Percentiles rank a stretch among this genome's conserved stretches.
Conservation (phyloP, 495 filamentous ascomycete species). For the Aspergillus sparsus region DNA sequence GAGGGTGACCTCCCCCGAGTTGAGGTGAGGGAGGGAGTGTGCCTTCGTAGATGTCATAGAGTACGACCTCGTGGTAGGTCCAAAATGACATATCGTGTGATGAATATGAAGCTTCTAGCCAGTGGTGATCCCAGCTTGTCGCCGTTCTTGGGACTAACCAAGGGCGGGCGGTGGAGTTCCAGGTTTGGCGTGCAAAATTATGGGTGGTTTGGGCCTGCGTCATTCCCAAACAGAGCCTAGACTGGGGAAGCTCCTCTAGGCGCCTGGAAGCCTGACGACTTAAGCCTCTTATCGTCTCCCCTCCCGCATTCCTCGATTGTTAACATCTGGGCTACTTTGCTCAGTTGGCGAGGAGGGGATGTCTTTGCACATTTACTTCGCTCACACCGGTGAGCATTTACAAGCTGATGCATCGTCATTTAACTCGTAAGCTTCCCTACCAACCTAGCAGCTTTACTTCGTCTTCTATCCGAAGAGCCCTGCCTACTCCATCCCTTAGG, state of each 20-base stretch:
- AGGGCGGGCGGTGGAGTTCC: constrained; percentile 25
- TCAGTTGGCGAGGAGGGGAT: constrained; percentile 55
- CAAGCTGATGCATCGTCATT: constrained; percentile 68
- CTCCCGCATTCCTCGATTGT: constrained; percentile 32
- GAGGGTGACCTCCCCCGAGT: constrained; percentile 38
- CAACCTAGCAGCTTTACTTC: constrained; percentile 2
- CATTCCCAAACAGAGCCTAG: constrained; percentile 24
- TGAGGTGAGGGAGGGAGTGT: constrained; percentile 40
- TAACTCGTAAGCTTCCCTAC: constrained; percentile 58
- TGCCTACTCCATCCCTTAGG: constrained; percentile 6
- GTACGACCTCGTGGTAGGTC: constrained; percentile 34
- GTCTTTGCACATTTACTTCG: constrained; percentile 80
- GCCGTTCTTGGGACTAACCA: constrained; percentile 3
- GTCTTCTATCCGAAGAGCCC: not conserved
- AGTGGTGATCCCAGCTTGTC: not conserved
- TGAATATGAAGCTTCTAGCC: constrained; percentile 18
- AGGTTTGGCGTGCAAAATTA: constrained; percentile 7
- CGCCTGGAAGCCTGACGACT: constrained; percentile 19
- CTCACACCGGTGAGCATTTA: constrained; percentile 84
- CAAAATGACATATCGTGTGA: constrained; percentile 39
- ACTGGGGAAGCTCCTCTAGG: constrained; percentile 23
- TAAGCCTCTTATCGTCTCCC: constrained; percentile 27
- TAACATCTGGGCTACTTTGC: constrained; percentile 31
- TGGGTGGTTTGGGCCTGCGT: constrained; percentile 20
- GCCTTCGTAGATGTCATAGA: constrained; percentile 43